These are phyloP conservation scores for Phialophora tarda DNA, from an alignment of 2,329 filamentous ascomycete genomes.

Conservation along the genomic window DNA sequence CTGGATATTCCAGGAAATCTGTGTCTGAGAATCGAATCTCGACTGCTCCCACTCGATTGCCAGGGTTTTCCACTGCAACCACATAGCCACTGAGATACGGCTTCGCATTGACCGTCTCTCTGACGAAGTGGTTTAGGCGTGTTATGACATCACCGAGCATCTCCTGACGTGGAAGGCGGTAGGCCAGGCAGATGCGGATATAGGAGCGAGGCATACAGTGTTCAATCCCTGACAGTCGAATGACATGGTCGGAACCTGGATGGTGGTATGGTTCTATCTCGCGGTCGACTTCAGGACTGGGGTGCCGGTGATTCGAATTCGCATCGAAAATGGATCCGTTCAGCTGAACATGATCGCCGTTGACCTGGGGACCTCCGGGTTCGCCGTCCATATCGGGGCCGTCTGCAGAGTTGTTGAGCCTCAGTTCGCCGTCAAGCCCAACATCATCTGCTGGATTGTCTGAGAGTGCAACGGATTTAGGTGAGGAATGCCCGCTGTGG, in stretches of 20 bases:
- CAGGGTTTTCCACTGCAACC: slow-evolving; percentile 27
- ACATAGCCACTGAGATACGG: slow-evolving; percentile 39
- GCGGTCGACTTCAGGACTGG: slow-evolving; percentile 6
- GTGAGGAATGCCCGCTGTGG: slow-evolving; percentile 17
- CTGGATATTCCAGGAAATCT: slow-evolving; percentile 36
- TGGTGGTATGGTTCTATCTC: slow-evolving; percentile 11
- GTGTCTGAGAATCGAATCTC: slow-evolving; percentile 38
- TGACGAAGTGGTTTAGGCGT: slow-evolving; percentile 32
- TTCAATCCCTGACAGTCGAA: slow-evolving; percentile 38
- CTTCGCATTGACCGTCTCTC: slow-evolving; percentile 37
- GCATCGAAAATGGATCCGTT: background rate
- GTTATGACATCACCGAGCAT: slow-evolving; percentile 17
- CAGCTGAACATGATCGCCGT: background rate
- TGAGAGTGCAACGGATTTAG: background rate
- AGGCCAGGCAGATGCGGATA: slow-evolving; percentile 39
- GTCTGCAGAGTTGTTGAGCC: background rate
- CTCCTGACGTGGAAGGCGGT: slow-evolving; percentile 27
- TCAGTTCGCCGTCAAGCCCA: background rate
- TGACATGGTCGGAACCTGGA: slow-evolving; percentile 28
- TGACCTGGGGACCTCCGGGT: slow-evolving; percentile 6
- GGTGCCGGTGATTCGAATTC: background rate
- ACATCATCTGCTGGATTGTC: background rate
- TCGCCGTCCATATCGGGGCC: background rate
- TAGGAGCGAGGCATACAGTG: slow-evolving; percentile 40
- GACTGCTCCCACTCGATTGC: slow-evolving; percentile 29